Evolutionary conservation across 2,329 filamentous ascomycete genomes (phyloP), one percentile per base, ranked within the genome.

Genomic region (Fusarium floridanum): DNA sequence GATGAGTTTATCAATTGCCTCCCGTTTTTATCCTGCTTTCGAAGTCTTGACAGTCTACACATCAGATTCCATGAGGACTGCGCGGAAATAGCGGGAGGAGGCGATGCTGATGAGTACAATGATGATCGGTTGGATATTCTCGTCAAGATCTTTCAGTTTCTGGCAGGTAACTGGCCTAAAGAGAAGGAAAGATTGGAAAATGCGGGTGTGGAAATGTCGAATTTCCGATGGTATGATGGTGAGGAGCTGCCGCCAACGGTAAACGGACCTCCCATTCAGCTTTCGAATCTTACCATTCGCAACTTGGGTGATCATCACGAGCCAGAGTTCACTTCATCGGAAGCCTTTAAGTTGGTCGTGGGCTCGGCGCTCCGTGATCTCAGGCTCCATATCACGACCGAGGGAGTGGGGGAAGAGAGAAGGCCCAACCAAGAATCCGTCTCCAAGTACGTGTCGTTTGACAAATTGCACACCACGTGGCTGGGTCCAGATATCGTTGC

Each of bases 391-490:
- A 16, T 64, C 20, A 22, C 16, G 5, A 41, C n/a, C 3, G 29
- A 37, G 32, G 53, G 22, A 1, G 11, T 6, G 14, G 34, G 2
- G 17, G 37, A 10, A 29, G 34, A 29, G 8, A 14, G 14, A 39
- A 39, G 2, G 12, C 6, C 10, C 7, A 16, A 17, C 6, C 22
- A 56, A 2, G 17, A 11, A 6, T 50, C 60, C 10, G 10, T 27
- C 2, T 9, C 61, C 16, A 70, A 53, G 27, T 64, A 63, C 11
- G 20, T 69, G 0, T 71, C 78, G 37, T 71, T 72, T 10, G 59
- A 70, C 3, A 50, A 17, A 4, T 8, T 81, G 0, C 72, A 75
- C 0, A 45, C 20, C 1, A 59, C 59, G 0, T 78, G 73, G 75
- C 69, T 81, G 0, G 32, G 36, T 3, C 65, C 71, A 0, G 11